phyloP scores from a whole-genome alignment of 129 eudicot genomes.

The Tanacetum coccineum region DNA sequence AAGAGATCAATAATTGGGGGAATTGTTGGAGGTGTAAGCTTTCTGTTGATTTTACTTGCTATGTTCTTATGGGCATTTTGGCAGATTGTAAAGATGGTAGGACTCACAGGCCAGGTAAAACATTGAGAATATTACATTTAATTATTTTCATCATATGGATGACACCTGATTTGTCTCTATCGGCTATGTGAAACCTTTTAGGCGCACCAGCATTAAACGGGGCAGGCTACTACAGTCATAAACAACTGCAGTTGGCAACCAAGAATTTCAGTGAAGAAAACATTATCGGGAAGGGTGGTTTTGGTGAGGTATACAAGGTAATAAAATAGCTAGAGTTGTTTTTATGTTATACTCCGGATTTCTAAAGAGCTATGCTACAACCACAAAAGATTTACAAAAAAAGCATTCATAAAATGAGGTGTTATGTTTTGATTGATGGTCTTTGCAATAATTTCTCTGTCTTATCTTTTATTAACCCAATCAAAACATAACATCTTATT shows the following conservation, averaged over 20 bases:
- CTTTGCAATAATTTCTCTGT: no score
- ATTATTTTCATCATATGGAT: neutral
- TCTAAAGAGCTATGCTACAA: no score
- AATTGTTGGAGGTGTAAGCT: conserved; percentile 44
- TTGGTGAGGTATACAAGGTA: conserved; percentile 16
- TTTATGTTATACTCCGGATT: no score
- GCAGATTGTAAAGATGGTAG: conserved; percentile 23
- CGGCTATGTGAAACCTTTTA: neutral
- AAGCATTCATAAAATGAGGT: no score
- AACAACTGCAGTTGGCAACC: conserved; percentile 9
- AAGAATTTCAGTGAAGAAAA: conserved; percentile 6
- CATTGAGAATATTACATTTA: neutral
- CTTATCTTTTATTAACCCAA: no score
- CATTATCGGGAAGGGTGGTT: conserved; percentile 13
- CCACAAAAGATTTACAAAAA: no score
- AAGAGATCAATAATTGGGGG: conserved; percentile 25
- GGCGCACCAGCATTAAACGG: neutral
- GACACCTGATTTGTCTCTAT: neutral
- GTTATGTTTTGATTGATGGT: no score
- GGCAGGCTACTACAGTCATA: neutral
- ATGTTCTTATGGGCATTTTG: conserved; percentile 20
- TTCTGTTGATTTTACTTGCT: conserved; percentile 31
- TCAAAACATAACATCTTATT: no score
- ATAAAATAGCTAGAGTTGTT: neutral
- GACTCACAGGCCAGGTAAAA: conserved; percentile 23